Percentiles rank a stretch among this genome's conserved stretches.
Evolutionary conservation across 768 basidiomycete species (phyloP).

Genomic region (Xerocomus spinulosus): DNA sequence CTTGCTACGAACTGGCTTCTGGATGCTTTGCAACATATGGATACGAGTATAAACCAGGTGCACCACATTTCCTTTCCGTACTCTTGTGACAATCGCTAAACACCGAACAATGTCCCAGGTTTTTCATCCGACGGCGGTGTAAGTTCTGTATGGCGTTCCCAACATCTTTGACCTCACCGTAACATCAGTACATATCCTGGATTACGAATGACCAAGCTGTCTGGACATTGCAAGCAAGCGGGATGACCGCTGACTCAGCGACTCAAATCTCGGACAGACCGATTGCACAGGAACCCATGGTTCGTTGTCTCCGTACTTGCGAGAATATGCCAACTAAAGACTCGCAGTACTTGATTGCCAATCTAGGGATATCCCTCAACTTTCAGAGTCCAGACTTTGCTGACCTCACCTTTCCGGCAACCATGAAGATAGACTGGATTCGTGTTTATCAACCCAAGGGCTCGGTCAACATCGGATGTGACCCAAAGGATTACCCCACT

Average conservation of each 20-base stretch:
- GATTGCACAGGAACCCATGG: slow-evolving; percentile 82
- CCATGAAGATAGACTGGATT: slow-evolving; percentile 81
- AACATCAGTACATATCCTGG: slow-evolving; percentile 72
- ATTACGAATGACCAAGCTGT: slow-evolving; percentile 53
- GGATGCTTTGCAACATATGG: slow-evolving; percentile 70
- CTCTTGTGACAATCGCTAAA: background rate
- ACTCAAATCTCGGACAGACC: slow-evolving; percentile 65
- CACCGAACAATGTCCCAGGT: slow-evolving; percentile 13
- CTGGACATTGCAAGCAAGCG: slow-evolving; percentile 68
- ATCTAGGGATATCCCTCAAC: slow-evolving; percentile 80
- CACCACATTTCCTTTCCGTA: slow-evolving; percentile 15
- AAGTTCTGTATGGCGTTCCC: slow-evolving; percentile 20
- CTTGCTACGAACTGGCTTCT: slow-evolving; percentile 52
- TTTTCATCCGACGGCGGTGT: slow-evolving; percentile 43
- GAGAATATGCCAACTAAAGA: background rate
- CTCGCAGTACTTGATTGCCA: slow-evolving; percentile 72
- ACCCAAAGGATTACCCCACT: slow-evolving; percentile 77
- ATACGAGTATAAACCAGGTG: slow-evolving; percentile 74
- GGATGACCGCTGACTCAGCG: slow-evolving; percentile 50
- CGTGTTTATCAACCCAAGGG: slow-evolving; percentile 82
- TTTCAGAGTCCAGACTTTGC: slow-evolving; percentile 73
- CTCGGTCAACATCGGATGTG: slow-evolving; percentile 76
- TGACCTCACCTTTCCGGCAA: slow-evolving; percentile 66
- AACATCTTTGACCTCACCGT: slow-evolving; percentile 3
- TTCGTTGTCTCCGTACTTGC: slow-evolving; percentile 24